Conservation (phyloP, 192 early-diverging fungal genomes). For the Backusella morwellensis region DNA sequence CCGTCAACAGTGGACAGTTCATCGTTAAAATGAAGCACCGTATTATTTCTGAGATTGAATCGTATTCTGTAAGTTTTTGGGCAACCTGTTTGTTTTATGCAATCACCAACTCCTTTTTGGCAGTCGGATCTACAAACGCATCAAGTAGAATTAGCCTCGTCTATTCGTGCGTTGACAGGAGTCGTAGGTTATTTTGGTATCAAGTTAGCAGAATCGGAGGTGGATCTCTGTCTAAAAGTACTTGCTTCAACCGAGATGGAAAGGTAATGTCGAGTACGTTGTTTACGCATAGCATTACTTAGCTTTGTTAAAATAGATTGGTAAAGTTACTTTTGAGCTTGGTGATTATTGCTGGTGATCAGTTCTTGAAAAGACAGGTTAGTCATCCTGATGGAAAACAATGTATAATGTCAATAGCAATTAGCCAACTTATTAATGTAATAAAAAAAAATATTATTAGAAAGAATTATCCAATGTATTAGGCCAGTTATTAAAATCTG, state of each 20-base stretch:
- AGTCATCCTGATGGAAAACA: neutral
- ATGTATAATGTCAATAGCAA: neutral
- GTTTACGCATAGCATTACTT: neutral
- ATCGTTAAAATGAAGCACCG: slow-evolving; percentile 21
- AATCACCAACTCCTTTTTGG: neutral
- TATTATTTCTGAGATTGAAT: slow-evolving; percentile 19
- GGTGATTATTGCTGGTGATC: slow-evolving; percentile 15
- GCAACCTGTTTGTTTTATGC: neutral
- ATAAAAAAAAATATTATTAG: neutral
- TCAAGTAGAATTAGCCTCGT: slow-evolving; percentile 15
- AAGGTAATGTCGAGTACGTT: slow-evolving; percentile 7
- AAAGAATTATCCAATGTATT: slow-evolving; percentile 13
- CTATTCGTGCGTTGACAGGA: slow-evolving; percentile 25
- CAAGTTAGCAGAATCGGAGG: slow-evolving; percentile 18
- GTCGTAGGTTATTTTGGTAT: slow-evolving; percentile 33
- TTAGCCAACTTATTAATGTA: neutral
- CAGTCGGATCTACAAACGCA: slow-evolving; percentile 13
- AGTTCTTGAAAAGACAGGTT: slow-evolving; percentile 22
- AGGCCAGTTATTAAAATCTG: slow-evolving; percentile 12
- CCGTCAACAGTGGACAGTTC: slow-evolving; percentile 3
- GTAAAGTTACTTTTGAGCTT: slow-evolving; percentile 20
- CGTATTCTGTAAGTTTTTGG: neutral
- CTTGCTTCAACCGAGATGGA: slow-evolving; percentile 15
- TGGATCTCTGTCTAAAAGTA: slow-evolving; percentile 13
- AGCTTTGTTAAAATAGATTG: neutral